These are phyloP conservation scores for Penicillium ochrochloron DNA, from an alignment of 495 filamentous ascomycete genomes.

Conservation along the genomic window DNA sequence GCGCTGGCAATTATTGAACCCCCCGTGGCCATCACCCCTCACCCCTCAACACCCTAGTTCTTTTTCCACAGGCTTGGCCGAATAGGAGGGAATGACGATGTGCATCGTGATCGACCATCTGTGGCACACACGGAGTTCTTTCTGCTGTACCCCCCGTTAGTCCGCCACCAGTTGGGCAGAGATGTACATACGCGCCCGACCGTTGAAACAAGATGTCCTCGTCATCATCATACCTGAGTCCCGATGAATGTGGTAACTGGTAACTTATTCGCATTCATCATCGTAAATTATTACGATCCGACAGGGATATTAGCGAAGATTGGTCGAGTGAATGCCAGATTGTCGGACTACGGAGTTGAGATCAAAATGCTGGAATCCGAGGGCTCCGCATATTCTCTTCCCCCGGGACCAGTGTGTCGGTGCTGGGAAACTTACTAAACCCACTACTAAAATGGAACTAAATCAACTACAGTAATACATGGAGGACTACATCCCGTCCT, in stretches of 20 bases:
- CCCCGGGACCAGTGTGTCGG: slow-evolving; percentile 40
- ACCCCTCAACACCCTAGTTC: slow-evolving; percentile 1
- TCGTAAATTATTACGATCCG: background rate
- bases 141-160: slow-evolving; percentile 16
- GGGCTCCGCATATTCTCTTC: slow-evolving; percentile 37
- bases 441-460: background rate
- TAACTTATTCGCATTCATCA: background rate
- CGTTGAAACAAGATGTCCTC: slow-evolving; percentile 14
- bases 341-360: slow-evolving; percentile 8
- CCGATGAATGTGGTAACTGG: background rate
- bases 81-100: slow-evolving; percentile 34
- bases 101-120: slow-evolving; percentile 34
- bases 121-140: slow-evolving; percentile 25
- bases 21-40: slow-evolving; percentile 5
- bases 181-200: slow-evolving; percentile 20
- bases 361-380: slow-evolving; percentile 37
- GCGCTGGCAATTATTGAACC: background rate
- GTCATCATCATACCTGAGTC: slow-evolving; percentile 12
- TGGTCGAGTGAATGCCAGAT: slow-evolving; percentile 15
- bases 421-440: slow-evolving; percentile 14
- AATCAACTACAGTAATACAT: background rate
- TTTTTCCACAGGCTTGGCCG: slow-evolving; percentile 10
- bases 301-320: slow-evolving; percentile 19
- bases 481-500: background rate
- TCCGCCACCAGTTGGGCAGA: slow-evolving; percentile 23